These are phyloP conservation scores for Mycothermus thermophilus DNA, from an alignment of 495 filamentous ascomycete genomes.

Conservation along the genomic window DNA sequence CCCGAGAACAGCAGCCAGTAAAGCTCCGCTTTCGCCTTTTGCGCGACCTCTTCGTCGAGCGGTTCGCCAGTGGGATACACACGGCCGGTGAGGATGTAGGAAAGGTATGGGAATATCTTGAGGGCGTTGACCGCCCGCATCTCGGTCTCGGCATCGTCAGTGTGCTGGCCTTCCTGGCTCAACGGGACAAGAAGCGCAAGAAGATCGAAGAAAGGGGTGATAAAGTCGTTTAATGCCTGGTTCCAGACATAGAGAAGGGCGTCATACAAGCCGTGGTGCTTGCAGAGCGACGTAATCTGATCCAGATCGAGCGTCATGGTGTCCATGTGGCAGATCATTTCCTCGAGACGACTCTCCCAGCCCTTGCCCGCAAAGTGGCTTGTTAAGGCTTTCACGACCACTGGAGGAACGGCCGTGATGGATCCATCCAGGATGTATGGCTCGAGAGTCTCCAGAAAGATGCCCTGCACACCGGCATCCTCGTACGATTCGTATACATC, in stretches of 20 bases:
- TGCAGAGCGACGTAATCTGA: constrained; percentile 80
- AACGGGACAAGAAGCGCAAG: constrained; percentile 54
- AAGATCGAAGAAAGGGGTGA: constrained; percentile 79
- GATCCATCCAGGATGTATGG: constrained; percentile 68
- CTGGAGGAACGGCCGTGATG: constrained; percentile 63
- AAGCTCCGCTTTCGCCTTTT: constrained; percentile 66
- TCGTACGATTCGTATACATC: constrained; percentile 83
- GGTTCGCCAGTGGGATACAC: constrained; percentile 74
- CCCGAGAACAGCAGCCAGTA: constrained; percentile 92
- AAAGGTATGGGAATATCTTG: constrained; percentile 91
- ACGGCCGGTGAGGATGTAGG: constrained; percentile 81
- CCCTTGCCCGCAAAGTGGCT: constrained; percentile 61
- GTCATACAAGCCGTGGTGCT: constrained; percentile 81
- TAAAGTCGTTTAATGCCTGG: constrained; percentile 72
- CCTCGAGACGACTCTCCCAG: constrained; percentile 66
- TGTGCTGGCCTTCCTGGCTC: constrained; percentile 35
- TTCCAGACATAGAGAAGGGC: constrained; percentile 97
- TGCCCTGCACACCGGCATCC: constrained; percentile 52
- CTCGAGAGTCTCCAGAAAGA: constrained; percentile 80
- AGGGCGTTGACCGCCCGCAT: constrained; percentile 51
- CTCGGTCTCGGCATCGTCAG: constrained; percentile 36
- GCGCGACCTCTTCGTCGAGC: constrained; percentile 53
- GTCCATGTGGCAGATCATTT: constrained; percentile 86
- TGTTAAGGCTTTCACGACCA: constrained; percentile 74
- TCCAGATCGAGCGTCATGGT: constrained; percentile 87